Conservation (phyloP, 768 basidiomycete genomes). For the Nidularia pulvinata region DNA sequence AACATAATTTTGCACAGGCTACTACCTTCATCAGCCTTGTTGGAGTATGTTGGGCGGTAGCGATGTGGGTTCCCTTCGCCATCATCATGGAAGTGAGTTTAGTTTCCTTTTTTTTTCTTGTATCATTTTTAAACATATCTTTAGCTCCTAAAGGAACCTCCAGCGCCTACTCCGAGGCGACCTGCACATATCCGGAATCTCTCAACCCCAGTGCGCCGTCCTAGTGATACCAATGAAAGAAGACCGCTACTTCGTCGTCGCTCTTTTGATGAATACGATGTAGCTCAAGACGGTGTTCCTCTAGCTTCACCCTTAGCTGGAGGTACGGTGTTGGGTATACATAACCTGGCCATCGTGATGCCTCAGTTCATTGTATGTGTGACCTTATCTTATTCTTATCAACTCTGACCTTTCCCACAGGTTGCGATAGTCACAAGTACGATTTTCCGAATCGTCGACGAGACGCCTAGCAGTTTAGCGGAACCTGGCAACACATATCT, state of each 20-base stretch:
- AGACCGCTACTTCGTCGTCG: conserved; percentile 63
- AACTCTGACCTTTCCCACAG: conserved; percentile 32
- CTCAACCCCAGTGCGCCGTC: conserved; percentile 45
- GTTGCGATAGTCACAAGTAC: conserved; percentile 83
- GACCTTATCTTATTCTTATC: not conserved
- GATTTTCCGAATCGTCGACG: conserved; percentile 85
- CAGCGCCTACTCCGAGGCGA: conserved; percentile 33
- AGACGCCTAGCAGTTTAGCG: conserved; percentile 34
- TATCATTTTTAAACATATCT: not conserved
- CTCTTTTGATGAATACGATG: conserved; percentile 50
- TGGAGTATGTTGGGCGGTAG: conserved; percentile 96
- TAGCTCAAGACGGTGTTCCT: conserved; percentile 26
- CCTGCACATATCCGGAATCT: conserved; percentile 53
- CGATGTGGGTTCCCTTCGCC: conserved; percentile 97
- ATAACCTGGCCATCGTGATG: conserved; percentile 94
- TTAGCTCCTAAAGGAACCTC: conserved; percentile 76
- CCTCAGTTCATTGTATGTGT: conserved; percentile 88
- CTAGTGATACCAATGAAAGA: conserved; percentile 35
- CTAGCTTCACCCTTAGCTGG: conserved; percentile 63
- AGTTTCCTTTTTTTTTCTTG: not conserved
- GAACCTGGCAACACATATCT: conserved; percentile 55
- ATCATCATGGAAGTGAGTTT: conserved; percentile 91
- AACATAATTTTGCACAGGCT: conserved; percentile 42
- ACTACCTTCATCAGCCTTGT: conserved; percentile 81
- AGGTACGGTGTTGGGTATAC: conserved; percentile 92